These are phyloP conservation scores for Pestalotiopsis fici DNA, from an alignment of 2,329 filamentous ascomycete genomes.

Conservation along the genomic window DNA sequence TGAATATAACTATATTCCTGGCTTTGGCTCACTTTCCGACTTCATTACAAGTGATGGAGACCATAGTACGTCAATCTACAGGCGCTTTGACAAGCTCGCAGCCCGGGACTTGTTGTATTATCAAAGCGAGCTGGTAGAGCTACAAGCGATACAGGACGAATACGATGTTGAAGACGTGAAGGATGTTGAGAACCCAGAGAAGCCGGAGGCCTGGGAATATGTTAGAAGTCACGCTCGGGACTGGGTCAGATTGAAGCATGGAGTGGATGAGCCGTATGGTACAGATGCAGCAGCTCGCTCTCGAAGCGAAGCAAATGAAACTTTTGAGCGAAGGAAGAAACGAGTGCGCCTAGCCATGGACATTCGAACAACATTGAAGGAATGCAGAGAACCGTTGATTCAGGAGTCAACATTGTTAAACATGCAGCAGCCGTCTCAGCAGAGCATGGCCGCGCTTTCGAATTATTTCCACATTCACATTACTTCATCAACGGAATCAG, in stretches of 20 bases:
- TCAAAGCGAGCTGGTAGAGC: not conserved
- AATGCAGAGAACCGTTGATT: not conserved
- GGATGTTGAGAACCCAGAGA: not conserved
- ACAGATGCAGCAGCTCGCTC: not conserved
- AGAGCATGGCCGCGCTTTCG: not conserved
- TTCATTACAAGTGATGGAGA: not conserved
- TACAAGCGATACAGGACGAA: not conserved
- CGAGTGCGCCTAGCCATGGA: not conserved
- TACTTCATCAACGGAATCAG: not conserved
- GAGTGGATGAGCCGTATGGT: not conserved
- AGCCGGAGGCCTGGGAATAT: not conserved
- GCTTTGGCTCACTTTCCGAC: not conserved
- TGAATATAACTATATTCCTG: not conserved
- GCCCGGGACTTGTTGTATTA: not conserved
- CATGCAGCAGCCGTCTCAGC: not conserved
- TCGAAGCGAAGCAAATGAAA: not conserved
- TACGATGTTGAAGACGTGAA: not conserved
- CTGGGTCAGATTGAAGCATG: not conserved
- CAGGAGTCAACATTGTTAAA: not conserved
- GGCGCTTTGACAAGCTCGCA: not conserved
- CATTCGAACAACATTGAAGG: not conserved
- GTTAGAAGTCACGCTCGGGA: not conserved
- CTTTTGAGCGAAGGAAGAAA: not conserved
- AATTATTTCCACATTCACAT: conserved; percentile 3
- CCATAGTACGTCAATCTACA: not conserved